These are phyloP conservation scores for Candida railenensis DNA, from an alignment of 805 yeast genomes.

Conservation along the genomic window DNA sequence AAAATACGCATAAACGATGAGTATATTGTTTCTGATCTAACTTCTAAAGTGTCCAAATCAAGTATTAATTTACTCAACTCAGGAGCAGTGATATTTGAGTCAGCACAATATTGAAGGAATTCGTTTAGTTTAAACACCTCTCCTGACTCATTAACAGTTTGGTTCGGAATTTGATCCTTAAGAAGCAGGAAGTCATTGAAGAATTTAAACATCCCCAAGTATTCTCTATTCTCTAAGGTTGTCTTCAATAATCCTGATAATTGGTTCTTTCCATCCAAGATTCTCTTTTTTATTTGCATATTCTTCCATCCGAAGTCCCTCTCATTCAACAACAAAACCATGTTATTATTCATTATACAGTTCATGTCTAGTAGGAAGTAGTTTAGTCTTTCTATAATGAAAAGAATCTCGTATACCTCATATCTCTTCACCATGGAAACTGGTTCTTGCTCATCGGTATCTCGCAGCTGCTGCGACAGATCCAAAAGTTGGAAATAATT, in stretches of 20 bases:
- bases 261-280: conserved; percentile 2
- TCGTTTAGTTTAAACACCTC: neutral
- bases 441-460: neutral
- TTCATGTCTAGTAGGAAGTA: conserved; percentile 18
- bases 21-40: neutral
- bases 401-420: conserved; percentile 32
- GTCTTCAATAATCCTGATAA: conserved; percentile 1
- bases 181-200: conserved; percentile 5
- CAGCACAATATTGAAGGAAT: neutral
- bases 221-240: neutral
- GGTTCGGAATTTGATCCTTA: neutral
- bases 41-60: neutral
- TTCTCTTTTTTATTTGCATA: neutral
- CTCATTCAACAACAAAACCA: neutral
- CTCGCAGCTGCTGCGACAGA: conserved; percentile 7
- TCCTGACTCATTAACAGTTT: neutral
- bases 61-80: neutral
- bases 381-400: conserved; percentile 24
- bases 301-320: neutral
- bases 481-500: conserved; percentile 31
- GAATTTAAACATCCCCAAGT: conserved; percentile 2
- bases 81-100: neutral
- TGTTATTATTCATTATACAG: conserved; percentile 14
- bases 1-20: conserved; percentile 2
- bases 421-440: conserved; percentile 19